Conservation (phyloP, 345 rosid genomes). For the Ceriops zippeliana region DNA sequence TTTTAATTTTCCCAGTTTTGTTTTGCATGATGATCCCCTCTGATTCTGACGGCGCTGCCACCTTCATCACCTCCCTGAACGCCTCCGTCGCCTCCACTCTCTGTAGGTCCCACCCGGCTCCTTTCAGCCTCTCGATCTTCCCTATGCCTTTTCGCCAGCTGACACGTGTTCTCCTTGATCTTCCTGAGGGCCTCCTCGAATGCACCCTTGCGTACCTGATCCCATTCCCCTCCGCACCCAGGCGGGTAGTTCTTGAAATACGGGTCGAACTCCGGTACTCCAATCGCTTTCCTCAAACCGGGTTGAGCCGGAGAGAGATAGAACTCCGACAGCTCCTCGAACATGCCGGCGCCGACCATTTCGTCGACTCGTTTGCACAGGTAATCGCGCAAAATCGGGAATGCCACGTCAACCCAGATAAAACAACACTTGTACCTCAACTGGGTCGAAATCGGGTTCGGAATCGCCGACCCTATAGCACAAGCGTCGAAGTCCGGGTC, state of each 20-base stretch:
- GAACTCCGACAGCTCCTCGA: slow-evolving; percentile 55
- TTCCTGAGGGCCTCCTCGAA: slow-evolving; percentile 67
- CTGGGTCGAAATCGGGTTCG: slow-evolving; percentile 33
- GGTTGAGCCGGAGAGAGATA: slow-evolving; percentile 29
- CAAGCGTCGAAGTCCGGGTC: slow-evolving; percentile 52
- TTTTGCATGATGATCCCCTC: background rate
- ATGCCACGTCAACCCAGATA: slow-evolving; percentile 77
- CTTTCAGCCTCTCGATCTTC: slow-evolving; percentile 55
- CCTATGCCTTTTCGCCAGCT: slow-evolving; percentile 68
- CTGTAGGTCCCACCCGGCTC: slow-evolving; percentile 65
- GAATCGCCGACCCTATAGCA: slow-evolving; percentile 9
- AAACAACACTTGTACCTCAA: slow-evolving; percentile 76
- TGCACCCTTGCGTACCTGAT: slow-evolving; percentile 32
- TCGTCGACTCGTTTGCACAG: slow-evolving; percentile 69
- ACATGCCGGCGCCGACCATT: slow-evolving; percentile 88
- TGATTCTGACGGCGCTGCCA: background rate
- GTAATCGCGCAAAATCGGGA: slow-evolving; percentile 58
- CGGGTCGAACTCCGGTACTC: slow-evolving; percentile 76
- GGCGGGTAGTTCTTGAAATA: slow-evolving; percentile 54
- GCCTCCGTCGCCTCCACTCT: slow-evolving; percentile 76
- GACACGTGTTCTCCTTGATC: slow-evolving; percentile 77
- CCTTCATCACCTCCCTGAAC: slow-evolving; percentile 32
- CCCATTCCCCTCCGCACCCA: slow-evolving; percentile 25
- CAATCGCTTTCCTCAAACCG: slow-evolving; percentile 78
- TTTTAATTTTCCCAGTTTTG: background rate